Evolutionary conservation across 495 filamentous ascomycete species (phyloP), one percentile per base, ranked within the genome.

Genomic region (Penicillium nucicola): DNA sequence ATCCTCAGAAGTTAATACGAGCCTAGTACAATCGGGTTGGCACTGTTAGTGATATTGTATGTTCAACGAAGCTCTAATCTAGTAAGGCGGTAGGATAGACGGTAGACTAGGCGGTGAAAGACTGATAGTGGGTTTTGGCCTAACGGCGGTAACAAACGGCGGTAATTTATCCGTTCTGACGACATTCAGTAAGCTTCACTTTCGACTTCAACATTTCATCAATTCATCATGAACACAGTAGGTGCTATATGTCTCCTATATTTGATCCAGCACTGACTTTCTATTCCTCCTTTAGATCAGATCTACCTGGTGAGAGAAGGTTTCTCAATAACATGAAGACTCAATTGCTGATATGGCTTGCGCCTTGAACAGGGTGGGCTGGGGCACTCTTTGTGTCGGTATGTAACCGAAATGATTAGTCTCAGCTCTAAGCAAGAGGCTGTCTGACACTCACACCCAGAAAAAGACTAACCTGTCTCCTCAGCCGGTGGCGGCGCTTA

Each of bases 401-500:
- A 78, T 52, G 61, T 55, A 39, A 14, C 13, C 11, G 1, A 31
- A 47, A 14, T 19, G 4, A 9, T 42, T 19, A 8, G 5, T 12
- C 19, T 14, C 9, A 36, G 12, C 10, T 0, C 17, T 10, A 5
- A 41, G 17, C 18, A 12, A 12, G 13, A 33, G 1, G 38, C 2
- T 19, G 10, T 11, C 3, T 2, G 5, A 3, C 12, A 8, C n/a
- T 11, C 14, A 12, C 28, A 7, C 14, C 7, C 11, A 6, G 5
- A 23, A 11, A 22, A 4, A 15, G 13, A 32, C 32, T 46, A 35
- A 57, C 41, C 12, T 9, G 35, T 20, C 34, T 28, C 12, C 39
- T 28, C 62, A 90, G 86, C 88, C 48, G 93, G 92, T 62, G 93
- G 89, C 62, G 92, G 82, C 45, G 90, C 93, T 54, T 98, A 98